Evolutionary conservation across 768 basidiomycete species (phyloP).

Genomic region (Collybia nuda): DNA sequence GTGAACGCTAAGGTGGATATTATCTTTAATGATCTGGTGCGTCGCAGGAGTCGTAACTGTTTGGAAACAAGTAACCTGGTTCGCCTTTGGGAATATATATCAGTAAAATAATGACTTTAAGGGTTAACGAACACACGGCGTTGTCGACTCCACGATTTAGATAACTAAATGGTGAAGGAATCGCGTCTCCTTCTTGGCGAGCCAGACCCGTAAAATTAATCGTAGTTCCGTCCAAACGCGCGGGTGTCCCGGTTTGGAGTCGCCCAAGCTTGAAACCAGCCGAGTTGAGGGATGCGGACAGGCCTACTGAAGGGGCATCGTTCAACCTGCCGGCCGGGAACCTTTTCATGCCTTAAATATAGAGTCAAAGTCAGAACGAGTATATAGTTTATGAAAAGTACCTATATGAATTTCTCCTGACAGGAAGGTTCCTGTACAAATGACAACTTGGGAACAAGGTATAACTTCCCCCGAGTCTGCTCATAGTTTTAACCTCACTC

Average conservation of each 20-base stretch:
- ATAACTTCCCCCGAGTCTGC: conserved; percentile 76
- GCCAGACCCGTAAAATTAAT: conserved; percentile 68
- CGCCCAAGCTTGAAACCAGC: conserved; percentile 85
- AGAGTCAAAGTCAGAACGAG: background rate
- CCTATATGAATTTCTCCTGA: conserved; percentile 92
- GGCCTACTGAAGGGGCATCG: conserved; percentile 68
- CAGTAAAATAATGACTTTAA: background rate
- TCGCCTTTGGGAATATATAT: conserved; percentile 40
- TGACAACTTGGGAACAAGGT: conserved; percentile 76
- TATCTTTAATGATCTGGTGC: conserved; percentile 73
- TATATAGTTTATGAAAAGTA: conserved; percentile 18
- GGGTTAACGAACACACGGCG: conserved; percentile 41
- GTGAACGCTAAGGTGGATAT: conserved; percentile 77
- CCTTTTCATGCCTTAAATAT: conserved; percentile 55
- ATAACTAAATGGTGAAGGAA: conserved; percentile 76
- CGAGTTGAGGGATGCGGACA: conserved; percentile 70
- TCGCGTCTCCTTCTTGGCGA: conserved; percentile 64
- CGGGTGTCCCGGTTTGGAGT: conserved; percentile 85
- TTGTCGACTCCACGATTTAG: conserved; percentile 69
- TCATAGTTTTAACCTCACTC: background rate
- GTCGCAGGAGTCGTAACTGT: conserved; percentile 75
- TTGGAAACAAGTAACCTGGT: conserved; percentile 72
- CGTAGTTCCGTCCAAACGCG: conserved; percentile 66
- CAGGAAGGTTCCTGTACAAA: conserved; percentile 91
- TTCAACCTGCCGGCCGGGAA: conserved; percentile 79